Percentiles rank a stretch among this genome's conserved stretches.
phyloP scores from a whole-genome alignment of 257 asterid genomes.

The Nicotiana sylvestris region DNA sequence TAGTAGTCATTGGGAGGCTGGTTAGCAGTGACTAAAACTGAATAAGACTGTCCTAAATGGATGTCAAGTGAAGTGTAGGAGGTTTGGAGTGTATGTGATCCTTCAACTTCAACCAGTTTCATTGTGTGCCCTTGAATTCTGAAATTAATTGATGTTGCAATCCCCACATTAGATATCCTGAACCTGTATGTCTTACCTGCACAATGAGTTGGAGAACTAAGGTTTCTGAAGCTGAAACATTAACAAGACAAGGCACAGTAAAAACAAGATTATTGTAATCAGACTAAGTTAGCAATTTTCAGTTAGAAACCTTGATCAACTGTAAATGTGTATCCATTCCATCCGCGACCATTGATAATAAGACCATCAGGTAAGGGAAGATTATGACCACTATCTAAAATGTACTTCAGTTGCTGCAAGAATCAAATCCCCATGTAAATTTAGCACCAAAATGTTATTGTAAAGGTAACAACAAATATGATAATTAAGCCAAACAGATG shows the following conservation, averaged over 20 bases:
- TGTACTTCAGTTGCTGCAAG: conserved; percentile 70
- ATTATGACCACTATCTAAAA: conserved; percentile 69
- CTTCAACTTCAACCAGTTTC: conserved; percentile 95
- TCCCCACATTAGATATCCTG: conserved; percentile 88
- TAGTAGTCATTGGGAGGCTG: conserved; percentile 84
- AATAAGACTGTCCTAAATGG: conserved; percentile 85
- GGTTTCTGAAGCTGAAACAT: not conserved
- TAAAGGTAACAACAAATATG: not conserved
- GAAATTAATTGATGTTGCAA: conserved; percentile 67
- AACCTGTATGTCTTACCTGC: conserved; percentile 89
- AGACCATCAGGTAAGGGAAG: conserved; percentile 95
- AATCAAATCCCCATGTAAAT: not conserved
- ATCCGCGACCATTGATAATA: conserved; percentile 84
- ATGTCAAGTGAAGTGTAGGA: conserved; percentile 65
- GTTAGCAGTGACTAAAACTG: conserved; percentile 82
- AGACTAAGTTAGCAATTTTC: not conserved
- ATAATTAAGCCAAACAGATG: not conserved
- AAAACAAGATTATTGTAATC: not conserved
- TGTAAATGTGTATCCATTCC: conserved; percentile 81
- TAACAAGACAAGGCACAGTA: not conserved
- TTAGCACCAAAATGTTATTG: not conserved
- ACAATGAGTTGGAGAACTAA: not conserved
- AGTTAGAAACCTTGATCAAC: conserved; percentile 61
- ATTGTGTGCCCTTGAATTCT: conserved; percentile 82
- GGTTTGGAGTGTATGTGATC: conserved; percentile 89